A percentile compares a stretch with the other conserved stretches of the same genome.
Evolutionary conservation across 2,329 filamentous ascomycete genomes (phyloP).

Genomic region (Fusarium sp.): DNA sequence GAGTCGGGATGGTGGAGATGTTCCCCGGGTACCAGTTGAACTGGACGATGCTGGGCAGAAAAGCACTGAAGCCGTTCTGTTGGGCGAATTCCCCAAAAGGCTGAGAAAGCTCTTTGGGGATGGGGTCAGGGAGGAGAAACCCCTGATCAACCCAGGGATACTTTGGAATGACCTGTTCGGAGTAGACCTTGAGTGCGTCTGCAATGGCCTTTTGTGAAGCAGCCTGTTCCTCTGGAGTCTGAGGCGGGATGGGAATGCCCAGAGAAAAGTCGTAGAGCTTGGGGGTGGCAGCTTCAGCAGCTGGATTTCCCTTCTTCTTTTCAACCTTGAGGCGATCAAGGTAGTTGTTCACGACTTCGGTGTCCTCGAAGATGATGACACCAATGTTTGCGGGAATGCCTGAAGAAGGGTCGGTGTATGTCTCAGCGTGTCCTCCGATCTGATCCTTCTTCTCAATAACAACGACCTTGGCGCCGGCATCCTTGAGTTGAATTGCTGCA

Average conservation of each 20-base stretch:
- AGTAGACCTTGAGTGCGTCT: slow-evolving; percentile 15
- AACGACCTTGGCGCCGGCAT: slow-evolving; percentile 19
- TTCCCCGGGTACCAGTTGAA: slow-evolving; percentile 36
- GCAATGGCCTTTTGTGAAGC: slow-evolving; percentile 6
- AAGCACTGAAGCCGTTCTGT: slow-evolving; percentile 25
- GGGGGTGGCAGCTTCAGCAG: background rate
- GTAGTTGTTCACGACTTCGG: slow-evolving; percentile 27
- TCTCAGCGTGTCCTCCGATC: slow-evolving; percentile 39
- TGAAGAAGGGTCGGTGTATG: slow-evolving; percentile 27
- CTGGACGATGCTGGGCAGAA: slow-evolving; percentile 23
- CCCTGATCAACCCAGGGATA: slow-evolving; percentile 40
- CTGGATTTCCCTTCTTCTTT: background rate
- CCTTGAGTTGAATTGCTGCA: slow-evolving; percentile 21
- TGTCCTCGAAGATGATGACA: slow-evolving; percentile 25
- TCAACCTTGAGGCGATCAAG: slow-evolving; percentile 23
- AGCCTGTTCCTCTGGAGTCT: background rate
- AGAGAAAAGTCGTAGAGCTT: slow-evolving; percentile 33
- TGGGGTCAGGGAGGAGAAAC: slow-evolving; percentile 25
- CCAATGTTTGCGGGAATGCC: slow-evolving; percentile 24
- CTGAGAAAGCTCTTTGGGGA: slow-evolving; percentile 29
- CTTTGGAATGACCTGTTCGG: slow-evolving; percentile 20
- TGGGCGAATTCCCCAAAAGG: slow-evolving; percentile 36
- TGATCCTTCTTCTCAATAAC: slow-evolving; percentile 33
- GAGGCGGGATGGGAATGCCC: slow-evolving; percentile 28
- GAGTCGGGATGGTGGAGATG: slow-evolving; percentile 23